These are phyloP conservation scores for Didymellaceae sp. DNA, from an alignment of 2,329 filamentous ascomycete species.

Conservation along the genomic window DNA sequence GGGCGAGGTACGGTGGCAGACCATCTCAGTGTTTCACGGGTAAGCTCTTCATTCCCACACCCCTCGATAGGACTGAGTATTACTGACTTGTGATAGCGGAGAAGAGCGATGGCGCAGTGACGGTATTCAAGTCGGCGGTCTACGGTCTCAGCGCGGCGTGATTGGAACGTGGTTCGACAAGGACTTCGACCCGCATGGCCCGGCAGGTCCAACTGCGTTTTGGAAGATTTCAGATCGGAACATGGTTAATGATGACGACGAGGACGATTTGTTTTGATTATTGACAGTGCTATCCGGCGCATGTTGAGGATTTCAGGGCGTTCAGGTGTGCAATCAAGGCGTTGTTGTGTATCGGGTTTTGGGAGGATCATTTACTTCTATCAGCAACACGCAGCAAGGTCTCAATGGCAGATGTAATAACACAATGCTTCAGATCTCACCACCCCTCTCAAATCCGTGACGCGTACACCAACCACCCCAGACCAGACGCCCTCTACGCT, in stretches of 20 bases:
- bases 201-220: slow-evolving; percentile 76
- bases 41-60: slow-evolving; percentile 28
- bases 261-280: slow-evolving; percentile 11
- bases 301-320: not conserved
- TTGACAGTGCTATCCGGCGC: not conserved
- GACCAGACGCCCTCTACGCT: too few species aligned
- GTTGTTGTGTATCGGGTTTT: too few species aligned
- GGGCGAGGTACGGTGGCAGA: slow-evolving; percentile 78
- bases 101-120: slow-evolving; percentile 79
- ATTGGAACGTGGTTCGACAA: slow-evolving; percentile 81
- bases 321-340: not conserved
- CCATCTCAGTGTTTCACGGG: slow-evolving; percentile 66
- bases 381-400: not conserved
- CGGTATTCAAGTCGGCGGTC: slow-evolving; percentile 74
- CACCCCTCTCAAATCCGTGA: too few species aligned
- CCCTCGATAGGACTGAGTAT: slow-evolving; percentile 11
- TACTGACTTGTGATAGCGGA: slow-evolving; percentile 54
- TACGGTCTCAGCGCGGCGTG: slow-evolving; percentile 69
- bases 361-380: too few species aligned
- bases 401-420: too few species aligned
- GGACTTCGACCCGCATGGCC: slow-evolving; percentile 71
- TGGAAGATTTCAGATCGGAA: slow-evolving; percentile 71
- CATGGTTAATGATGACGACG: slow-evolving; percentile 16
- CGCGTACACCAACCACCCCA: not conserved
- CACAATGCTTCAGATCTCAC: too few species aligned